phyloP scores from a whole-genome alignment of 1,139 yeast species.

The Entelexis paramagnoliae region DNA sequence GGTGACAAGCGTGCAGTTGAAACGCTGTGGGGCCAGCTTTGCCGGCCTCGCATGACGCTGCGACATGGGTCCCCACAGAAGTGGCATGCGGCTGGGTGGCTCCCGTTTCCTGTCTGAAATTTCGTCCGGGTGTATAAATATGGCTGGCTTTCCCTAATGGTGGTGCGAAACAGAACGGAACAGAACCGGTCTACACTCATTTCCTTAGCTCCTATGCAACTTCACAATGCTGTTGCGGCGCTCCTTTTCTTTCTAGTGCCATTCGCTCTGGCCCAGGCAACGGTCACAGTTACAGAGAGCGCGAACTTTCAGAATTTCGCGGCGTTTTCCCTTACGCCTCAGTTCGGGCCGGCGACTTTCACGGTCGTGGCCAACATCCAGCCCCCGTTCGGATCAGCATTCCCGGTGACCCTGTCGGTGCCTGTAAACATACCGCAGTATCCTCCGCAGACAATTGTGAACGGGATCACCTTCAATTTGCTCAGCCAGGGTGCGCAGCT shows the following conservation, averaged over 20 bases:
- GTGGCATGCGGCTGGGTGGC: too few relatives aligned
- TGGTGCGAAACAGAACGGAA: too few relatives aligned
- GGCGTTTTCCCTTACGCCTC: background rate
- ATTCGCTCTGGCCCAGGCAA: background rate
- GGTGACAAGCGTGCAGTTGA: too few relatives aligned
- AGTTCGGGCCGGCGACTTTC: background rate
- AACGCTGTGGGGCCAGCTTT: too few relatives aligned
- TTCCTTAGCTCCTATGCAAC: too few relatives aligned
- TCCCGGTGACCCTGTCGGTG: background rate
- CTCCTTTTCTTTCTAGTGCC: too few relatives aligned
- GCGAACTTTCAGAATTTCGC: background rate
- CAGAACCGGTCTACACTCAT: too few relatives aligned
- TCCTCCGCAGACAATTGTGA: background rate
- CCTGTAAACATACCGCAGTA: background rate
- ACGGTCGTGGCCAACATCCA: background rate
- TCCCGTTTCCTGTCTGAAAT: too few relatives aligned
- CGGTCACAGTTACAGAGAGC: background rate
- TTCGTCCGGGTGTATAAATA: too few relatives aligned
- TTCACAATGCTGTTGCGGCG: too few relatives aligned
- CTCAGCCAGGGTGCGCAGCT: background rate
- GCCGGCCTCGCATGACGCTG: background rate
- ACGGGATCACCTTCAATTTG: background rate
- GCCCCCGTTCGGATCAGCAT: background rate
- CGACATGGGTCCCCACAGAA: too few relatives aligned
- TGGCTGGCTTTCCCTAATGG: too few relatives aligned